Evolutionary conservation across 164 flowering plant genomes (phyloP), one percentile per base, ranked within the genome.

Genomic region (Kalanchoe fedtschenkoi): DNA sequence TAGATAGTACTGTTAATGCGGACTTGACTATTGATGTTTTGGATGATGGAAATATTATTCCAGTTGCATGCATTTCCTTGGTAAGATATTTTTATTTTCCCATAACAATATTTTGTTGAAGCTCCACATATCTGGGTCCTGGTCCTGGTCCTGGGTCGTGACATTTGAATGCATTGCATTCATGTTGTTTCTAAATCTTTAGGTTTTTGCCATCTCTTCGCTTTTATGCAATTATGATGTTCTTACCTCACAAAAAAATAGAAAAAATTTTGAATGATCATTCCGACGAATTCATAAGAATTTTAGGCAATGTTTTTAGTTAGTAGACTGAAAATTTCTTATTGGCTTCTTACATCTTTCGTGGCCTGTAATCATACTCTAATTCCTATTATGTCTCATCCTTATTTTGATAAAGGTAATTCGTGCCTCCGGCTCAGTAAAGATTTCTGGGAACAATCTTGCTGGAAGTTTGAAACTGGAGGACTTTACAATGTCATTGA

Each of bases 51-150:
- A 75, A 84, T 77, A 74, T 74, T 46, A 67, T 84, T 60, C 91
- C 95, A 33, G 97, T 93, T 72, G 86, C 79, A 21, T 87, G 99
- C 75, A 76, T 93, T 62, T 83, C 89, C 35, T 34, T 83, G 95
- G 99, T 93, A 74, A 80, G 95, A 28, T 70, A 61, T n/a, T 55
- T 5, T 60, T 6, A n/a, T n/a, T 19, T 34, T 58, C 11, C 22
- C 60, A 2, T 32, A 32, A 34, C 17, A 58, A 32, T 34, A 58
- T 24, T 33, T 15, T 13, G 46, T 42, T 2, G n/a, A n/a, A n/a
- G n/a, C n/a, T n/a, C n/a, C n/a, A n/a, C n/a, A n/a, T n/a, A n/a
- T n/a, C n/a, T n/a, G n/a, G n/a, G n/a, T n/a, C n/a, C n/a, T n/a
- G n/a, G n/a, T n/a, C n/a, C n/a, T n/a, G n/a, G n/a, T n/a, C n/a